phyloP scores from a whole-genome alignment of 2,329 filamentous ascomycete species.

The Rutstroemia sp. region DNA sequence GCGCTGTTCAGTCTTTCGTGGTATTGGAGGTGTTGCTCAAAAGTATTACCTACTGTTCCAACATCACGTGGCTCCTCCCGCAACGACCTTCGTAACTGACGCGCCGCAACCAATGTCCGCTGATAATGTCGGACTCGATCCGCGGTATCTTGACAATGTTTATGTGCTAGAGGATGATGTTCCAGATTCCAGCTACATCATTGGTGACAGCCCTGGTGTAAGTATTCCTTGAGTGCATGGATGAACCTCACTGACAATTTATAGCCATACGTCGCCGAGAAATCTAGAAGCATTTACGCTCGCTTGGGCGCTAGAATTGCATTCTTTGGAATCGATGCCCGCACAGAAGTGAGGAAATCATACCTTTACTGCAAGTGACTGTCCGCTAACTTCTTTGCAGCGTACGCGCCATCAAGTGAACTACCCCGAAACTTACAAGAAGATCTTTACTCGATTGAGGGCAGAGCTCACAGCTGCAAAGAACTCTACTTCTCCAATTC shows the following conservation, averaged over 20 bases:
- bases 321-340: conserved; percentile 83
- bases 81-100: conserved; percentile 76
- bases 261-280: conserved; percentile 77
- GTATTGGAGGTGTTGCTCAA: conserved; percentile 84
- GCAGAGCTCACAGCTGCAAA: conserved; percentile 64
- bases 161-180: conserved; percentile 58
- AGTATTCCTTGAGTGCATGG: not conserved
- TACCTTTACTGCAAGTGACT: conserved; percentile 24
- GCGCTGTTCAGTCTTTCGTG: conserved; percentile 84
- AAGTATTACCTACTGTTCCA: conserved; percentile 99
- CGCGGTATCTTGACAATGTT: conserved; percentile 64
- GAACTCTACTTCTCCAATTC: conserved; percentile 66
- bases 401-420: conserved; percentile 91
- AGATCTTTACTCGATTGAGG: conserved; percentile 70
- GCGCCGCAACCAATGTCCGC: conserved; percentile 46
- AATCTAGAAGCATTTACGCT: conserved; percentile 81
- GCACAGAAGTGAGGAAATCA: conserved; percentile 56
- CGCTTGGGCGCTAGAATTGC: conserved; percentile 75
- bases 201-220: conserved; percentile 53
- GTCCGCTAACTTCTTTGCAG: conserved; percentile 19
- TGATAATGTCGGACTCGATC: conserved; percentile 52
- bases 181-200: conserved; percentile 58
- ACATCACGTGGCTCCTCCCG: conserved; percentile 80
- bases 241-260: not conserved
- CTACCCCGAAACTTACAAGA: conserved; percentile 83